These are phyloP conservation scores for Aspergillus awamori DNA, from an alignment of 2,329 filamentous ascomycete genomes.

Conservation along the genomic window DNA sequence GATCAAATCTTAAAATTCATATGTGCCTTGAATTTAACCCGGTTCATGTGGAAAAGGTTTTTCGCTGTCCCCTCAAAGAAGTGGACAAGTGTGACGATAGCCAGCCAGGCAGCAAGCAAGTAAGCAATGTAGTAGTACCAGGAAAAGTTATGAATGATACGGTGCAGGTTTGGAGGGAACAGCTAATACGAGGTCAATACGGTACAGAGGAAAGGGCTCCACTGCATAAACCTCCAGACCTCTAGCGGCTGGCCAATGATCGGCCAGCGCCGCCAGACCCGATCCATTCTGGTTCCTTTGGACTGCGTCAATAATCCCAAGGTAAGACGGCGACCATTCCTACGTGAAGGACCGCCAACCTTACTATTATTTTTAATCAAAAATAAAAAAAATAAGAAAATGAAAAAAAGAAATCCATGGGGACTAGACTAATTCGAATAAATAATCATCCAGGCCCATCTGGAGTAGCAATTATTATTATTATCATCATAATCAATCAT, in stretches of 20 bases:
- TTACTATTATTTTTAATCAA: slow-evolving; percentile 4
- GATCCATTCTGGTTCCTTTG: slow-evolving; percentile 1
- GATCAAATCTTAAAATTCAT: neutral
- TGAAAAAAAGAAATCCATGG: slow-evolving; percentile 2
- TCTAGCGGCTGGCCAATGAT: slow-evolving; percentile 8
- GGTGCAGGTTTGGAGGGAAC: neutral
- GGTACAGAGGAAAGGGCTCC: neutral
- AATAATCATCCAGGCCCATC: slow-evolving; percentile 10
- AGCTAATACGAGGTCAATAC: neutral
- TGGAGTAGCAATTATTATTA: neutral
- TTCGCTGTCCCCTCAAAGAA: neutral
- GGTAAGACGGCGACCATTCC: slow-evolving; percentile 6
- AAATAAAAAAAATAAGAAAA: neutral
- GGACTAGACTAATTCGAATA: neutral
- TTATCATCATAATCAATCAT: neutral
- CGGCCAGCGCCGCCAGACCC: neutral
- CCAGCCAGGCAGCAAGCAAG: neutral
- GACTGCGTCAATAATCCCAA: slow-evolving; percentile 5
- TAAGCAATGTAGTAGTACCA: too few species aligned
- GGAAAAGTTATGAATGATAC: neutral
- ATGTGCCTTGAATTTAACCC: neutral
- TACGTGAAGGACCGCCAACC: neutral
- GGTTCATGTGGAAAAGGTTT: neutral
- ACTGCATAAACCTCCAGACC: slow-evolving; percentile 7
- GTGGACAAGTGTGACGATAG: neutral